phyloP scores from a whole-genome alignment of 192 early-diverging fungal species.

The Pilaira anomala region DNA sequence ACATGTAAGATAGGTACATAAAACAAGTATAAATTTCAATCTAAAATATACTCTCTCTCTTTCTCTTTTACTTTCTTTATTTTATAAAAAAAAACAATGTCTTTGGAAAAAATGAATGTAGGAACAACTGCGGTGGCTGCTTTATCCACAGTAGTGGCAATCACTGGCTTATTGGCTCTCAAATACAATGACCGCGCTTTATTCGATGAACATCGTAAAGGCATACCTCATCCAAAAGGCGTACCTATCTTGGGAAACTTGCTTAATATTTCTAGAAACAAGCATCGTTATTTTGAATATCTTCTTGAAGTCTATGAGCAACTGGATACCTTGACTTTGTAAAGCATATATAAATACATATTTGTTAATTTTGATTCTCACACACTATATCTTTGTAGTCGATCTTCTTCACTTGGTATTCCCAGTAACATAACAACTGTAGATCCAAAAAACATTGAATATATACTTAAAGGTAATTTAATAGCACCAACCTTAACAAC shows the following conservation, averaged over 20 bases:
- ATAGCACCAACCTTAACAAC: neutral
- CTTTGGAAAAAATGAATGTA: no score
- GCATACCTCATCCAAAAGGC: constrained; percentile 2
- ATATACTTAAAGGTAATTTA: constrained; percentile 33
- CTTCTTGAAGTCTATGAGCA: constrained; percentile 2
- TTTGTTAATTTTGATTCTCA: no score
- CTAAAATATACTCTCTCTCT: no score
- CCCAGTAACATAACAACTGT: constrained; percentile 20
- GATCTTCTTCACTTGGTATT: constrained; percentile 7
- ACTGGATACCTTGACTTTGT: neutral
- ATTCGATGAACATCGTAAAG: constrained; percentile 9
- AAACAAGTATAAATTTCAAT: no score
- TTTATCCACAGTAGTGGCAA: neutral
- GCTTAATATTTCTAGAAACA: neutral
- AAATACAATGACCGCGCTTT: constrained; percentile 24
- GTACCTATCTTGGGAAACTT: constrained; percentile 21
- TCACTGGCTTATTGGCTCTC: neutral
- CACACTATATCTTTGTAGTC: no score
- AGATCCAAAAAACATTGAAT: constrained; percentile 32
- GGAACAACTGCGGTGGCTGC: no score
- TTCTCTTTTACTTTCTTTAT: no score
- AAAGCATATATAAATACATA: neutral
- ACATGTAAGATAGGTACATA: no score
- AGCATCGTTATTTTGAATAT: constrained; percentile 8
- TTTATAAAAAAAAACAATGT: no score